A percentile compares a stretch with the other conserved stretches of the same genome.
Conservation (phyloP, 352 stramenopile species). For the Phytophthora ohioensis region DNA sequence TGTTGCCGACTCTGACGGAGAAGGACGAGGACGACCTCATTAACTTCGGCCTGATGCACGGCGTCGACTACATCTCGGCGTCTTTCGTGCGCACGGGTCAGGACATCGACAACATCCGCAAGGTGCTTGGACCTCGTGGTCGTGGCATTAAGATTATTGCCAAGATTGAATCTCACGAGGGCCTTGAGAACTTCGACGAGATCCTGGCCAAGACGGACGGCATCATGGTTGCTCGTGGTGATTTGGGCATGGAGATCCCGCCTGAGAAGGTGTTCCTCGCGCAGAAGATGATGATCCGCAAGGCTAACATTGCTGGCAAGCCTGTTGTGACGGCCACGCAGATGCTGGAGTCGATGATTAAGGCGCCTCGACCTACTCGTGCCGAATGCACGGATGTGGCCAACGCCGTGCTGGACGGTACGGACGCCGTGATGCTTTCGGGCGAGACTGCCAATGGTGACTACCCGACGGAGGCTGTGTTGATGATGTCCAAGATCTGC, state of each 20-base stretch:
- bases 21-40: constrained; percentile 94
- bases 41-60: constrained; percentile 95
- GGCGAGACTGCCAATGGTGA: not conserved
- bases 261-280: constrained; percentile 35
- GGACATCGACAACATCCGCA: not conserved
- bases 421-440: not conserved
- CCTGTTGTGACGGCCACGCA: not conserved
- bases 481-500: not conserved
- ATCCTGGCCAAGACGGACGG: constrained; percentile 97
- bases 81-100: constrained; percentile 48
- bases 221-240: constrained; percentile 98
- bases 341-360: constrained; percentile 2
- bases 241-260: constrained; percentile 98
- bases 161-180: not conserved
- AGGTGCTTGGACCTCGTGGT: not conserved
- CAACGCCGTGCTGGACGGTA: not conserved
- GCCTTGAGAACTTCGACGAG: constrained; percentile 92
- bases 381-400: not conserved
- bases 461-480: not conserved
- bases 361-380: not conserved
- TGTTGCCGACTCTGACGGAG: not conserved
- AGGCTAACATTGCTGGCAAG: not conserved
- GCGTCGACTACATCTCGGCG: constrained; percentile 97
- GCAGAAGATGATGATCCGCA: not conserved
- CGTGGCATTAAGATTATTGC: not conserved